phyloP scores from a whole-genome alignment of 1,284 basidiomycete species.

The Lentinus polychrous region DNA sequence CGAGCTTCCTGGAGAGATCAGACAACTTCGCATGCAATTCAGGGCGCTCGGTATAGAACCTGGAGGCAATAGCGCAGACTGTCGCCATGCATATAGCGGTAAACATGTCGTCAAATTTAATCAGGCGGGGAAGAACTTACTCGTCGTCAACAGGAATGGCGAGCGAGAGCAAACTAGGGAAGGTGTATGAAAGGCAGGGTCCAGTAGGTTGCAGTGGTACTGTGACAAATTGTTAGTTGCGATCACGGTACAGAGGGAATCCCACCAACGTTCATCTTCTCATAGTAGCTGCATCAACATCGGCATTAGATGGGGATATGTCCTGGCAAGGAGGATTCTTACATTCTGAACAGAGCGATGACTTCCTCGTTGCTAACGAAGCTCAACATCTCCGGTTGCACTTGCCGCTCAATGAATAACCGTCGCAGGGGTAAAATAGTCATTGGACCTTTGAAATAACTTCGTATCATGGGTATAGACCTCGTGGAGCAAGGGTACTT shows the following conservation, averaged over 20 bases:
- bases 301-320: slow-evolving; percentile 7
- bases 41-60: slow-evolving; percentile 80
- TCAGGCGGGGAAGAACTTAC: slow-evolving; percentile 38
- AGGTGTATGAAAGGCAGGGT: slow-evolving; percentile 86
- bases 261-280: slow-evolving; percentile 61
- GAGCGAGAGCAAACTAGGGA: slow-evolving; percentile 87
- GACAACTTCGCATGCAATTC: slow-evolving; percentile 81
- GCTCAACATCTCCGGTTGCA: slow-evolving; percentile 86
- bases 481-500: slow-evolving; percentile 13
- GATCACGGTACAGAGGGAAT: slow-evolving; percentile 10
- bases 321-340: slow-evolving; percentile 22
- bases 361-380: slow-evolving; percentile 83
- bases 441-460: slow-evolving; percentile 66
- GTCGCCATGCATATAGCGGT: background rate
- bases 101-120: background rate
- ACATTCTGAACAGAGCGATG: slow-evolving; percentile 89
- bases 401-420: slow-evolving; percentile 83
- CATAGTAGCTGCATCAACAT: slow-evolving; percentile 53
- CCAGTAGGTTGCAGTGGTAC: slow-evolving; percentile 72
- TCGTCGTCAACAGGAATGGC: slow-evolving; percentile 88
- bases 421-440: slow-evolving; percentile 80
- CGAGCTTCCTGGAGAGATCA: slow-evolving; percentile 84
- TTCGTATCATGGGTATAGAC: background rate
- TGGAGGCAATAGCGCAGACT: slow-evolving; percentile 92
- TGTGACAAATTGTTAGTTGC: slow-evolving; percentile 23